Base-by-base conservation (phyloP, 352 stramenopile genomes). In the Phytophthora multivora region DNA sequence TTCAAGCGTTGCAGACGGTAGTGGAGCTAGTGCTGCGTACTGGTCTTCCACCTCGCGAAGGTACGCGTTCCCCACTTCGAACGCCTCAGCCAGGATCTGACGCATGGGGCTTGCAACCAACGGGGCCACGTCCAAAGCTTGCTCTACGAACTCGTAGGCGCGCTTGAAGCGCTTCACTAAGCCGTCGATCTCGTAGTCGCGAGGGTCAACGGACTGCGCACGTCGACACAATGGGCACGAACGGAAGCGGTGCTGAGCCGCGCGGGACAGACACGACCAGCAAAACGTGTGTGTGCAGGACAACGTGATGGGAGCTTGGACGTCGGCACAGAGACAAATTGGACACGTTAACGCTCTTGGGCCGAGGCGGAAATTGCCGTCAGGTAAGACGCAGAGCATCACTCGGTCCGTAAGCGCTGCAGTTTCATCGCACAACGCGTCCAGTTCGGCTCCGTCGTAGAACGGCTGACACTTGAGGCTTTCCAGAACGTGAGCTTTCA, bases 111-210 rank as follows among this genome's bases (percentile, higher is more conserved):
- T 86, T 6, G 76, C 72, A 1, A 79, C 76, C 18, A 91, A 67
- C 13, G 80, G 80, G 18, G 75, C 62, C 1, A 71, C 56, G 47
- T 89, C 76, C 8, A 91, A 54, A 0, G 69, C 66, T 13, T 74
- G 63, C 45, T 88, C 76, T 2, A 88, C 77, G 43, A 90, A 89
- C 23, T 77, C 62, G 42, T 91, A 93, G 6, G 73, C 75, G 13
- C 79, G 79, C 50, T 88, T 83, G 59, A 93, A 93, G 13, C 83
- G 84, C 69, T 89, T 91, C 41, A 91, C 57, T 3, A 93, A 62
- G 0, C 84, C 82, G 42, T 93, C 82, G 59, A 93, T 89, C 28
- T 88, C 84, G 52, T 91, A 93, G 64, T 93, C 84, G 0, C 84
- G 80, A 35, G 84, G 84, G 35, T 93, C 84, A 28, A 93, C 83